phyloP scores from a whole-genome alignment of 805 yeast species.

The Tanozyma kutaoensis region DNA sequence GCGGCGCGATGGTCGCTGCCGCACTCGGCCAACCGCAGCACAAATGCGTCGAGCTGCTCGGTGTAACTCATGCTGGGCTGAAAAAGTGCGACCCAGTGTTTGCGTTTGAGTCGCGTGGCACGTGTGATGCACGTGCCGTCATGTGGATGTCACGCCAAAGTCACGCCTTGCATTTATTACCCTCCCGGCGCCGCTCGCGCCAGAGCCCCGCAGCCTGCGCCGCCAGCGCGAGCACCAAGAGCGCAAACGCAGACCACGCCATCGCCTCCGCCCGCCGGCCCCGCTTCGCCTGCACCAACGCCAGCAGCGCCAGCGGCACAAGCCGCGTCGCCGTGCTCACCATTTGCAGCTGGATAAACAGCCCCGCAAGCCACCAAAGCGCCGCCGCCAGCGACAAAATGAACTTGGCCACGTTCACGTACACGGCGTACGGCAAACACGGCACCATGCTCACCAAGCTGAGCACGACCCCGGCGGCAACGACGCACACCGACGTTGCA shows the following conservation, averaged over 20 bases:
- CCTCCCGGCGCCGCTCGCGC: too few species aligned
- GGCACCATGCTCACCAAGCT: slow-evolving; percentile 36
- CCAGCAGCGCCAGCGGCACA: slow-evolving; percentile 34
- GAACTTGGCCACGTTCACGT: slow-evolving; percentile 36
- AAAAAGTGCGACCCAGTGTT: slow-evolving; percentile 3
- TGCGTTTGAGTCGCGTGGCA: slow-evolving; percentile 10
- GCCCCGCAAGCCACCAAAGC: slow-evolving; percentile 30
- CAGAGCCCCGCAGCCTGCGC: too few species aligned
- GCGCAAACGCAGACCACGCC: slow-evolving; percentile 49
- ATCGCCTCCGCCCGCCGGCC: slow-evolving; percentile 44
- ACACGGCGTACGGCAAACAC: slow-evolving; percentile 41
- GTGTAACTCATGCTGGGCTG: slow-evolving; percentile 24
- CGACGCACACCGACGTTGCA: slow-evolving; percentile 22
- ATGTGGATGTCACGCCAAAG: background rate
- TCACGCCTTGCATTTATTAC: background rate
- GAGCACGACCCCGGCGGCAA: slow-evolving; percentile 12
- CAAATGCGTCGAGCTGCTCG: slow-evolving; percentile 56
- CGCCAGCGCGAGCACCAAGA: slow-evolving; percentile 27
- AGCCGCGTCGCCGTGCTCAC: slow-evolving; percentile 12
- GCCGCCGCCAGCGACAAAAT: slow-evolving; percentile 26
- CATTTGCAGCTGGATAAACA: slow-evolving; percentile 33
- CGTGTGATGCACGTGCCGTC: slow-evolving; percentile 14
- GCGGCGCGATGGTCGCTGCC: slow-evolving; percentile 44
- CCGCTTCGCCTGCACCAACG: slow-evolving; percentile 24
- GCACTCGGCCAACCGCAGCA: slow-evolving; percentile 42